phyloP scores from a whole-genome alignment of 2,329 filamentous ascomycete genomes.

The Tolypocladium pustulatum region DNA sequence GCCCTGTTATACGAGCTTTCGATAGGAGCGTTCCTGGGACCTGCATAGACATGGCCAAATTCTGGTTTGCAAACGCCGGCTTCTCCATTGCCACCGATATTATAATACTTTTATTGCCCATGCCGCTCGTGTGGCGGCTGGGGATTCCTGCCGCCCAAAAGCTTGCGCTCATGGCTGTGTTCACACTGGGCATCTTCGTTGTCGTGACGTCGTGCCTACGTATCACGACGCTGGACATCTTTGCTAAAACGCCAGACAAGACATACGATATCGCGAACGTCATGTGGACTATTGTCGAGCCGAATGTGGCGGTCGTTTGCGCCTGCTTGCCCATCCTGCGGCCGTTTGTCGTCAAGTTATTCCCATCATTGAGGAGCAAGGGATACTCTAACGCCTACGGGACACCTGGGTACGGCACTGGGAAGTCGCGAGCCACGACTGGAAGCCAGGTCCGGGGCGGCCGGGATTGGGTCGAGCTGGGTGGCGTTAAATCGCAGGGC shows the following conservation, averaged over 20 bases:
- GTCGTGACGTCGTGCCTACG: constrained; percentile 20
- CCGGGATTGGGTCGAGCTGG: constrained; percentile 12
- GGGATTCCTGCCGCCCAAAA: constrained; percentile 27
- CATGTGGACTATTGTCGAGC: constrained; percentile 28
- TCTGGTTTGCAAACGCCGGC: constrained; percentile 36
- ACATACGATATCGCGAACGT: constrained; percentile 22
- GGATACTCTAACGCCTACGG: constrained; percentile 10
- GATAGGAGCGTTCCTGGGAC: constrained; percentile 25
- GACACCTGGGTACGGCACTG: constrained; percentile 5
- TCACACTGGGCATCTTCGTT: constrained; percentile 25
- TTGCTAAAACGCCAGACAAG: constrained; percentile 14
- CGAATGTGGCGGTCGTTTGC: constrained; percentile 27
- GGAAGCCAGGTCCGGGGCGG: constrained; percentile 8
- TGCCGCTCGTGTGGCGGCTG: constrained; percentile 31
- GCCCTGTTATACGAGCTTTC: constrained; percentile 27
- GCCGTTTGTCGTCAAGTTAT: constrained; percentile 15
- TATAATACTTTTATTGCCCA: constrained; percentile 31
- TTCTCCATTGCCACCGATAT: constrained; percentile 35
- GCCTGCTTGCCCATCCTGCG: constrained; percentile 27
- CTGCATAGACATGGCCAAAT: constrained; percentile 31
- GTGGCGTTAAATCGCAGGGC: constrained; percentile 7
- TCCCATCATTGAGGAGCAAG: constrained; percentile 13
- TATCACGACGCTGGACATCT: constrained; percentile 17
- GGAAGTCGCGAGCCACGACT: constrained; percentile 6
- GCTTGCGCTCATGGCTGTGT: constrained; percentile 23